A percentile compares a stretch with the other conserved stretches of the same genome.
These are phyloP conservation scores for Dendrobium catenatum DNA, from an alignment of 106 monocot species.

Conservation along the genomic window DNA sequence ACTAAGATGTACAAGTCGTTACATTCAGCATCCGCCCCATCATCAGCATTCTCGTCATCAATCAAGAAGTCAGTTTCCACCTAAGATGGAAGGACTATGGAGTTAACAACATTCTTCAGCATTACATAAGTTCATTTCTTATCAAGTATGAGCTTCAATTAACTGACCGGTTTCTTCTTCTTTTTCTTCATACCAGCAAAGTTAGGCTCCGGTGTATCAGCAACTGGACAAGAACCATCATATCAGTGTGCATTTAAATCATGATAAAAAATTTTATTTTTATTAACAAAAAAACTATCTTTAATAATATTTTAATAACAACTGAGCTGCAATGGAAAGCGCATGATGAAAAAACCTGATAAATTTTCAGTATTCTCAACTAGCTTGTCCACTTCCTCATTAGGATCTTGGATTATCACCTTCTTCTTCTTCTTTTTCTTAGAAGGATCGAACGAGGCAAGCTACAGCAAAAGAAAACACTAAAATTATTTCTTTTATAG, in stretches of 20 bases:
- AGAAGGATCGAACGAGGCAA: constrained; percentile 47
- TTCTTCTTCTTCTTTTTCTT: constrained; percentile 85
- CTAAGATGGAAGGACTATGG: neutral
- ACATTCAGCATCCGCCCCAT: constrained; percentile 52
- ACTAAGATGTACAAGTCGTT: neutral
- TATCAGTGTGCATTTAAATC: neutral
- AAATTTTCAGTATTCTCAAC: constrained; percentile 39
- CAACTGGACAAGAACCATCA: constrained; percentile 22
- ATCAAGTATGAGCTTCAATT: constrained; percentile 7
- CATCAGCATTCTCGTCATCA: constrained; percentile 53
- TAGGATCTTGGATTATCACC: constrained; percentile 32
- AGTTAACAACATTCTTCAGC: neutral
- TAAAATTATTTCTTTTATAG: neutral
- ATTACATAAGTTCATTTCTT: neutral
- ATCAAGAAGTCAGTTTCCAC: constrained; percentile 33
- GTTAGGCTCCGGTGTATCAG: constrained; percentile 44
- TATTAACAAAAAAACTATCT: neutral
- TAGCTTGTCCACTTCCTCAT: constrained; percentile 28
- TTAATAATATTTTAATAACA: neutral
- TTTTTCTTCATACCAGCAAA: constrained; percentile 92
- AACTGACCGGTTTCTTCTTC: constrained; percentile 84
- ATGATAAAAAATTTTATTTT: neutral
- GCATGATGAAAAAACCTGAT: constrained; percentile 14
- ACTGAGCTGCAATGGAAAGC: neutral
- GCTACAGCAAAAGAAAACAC: constrained; percentile 17